Conservation (phyloP, 306 rosid species). For the Cyamopsis tetragonoloba region DNA sequence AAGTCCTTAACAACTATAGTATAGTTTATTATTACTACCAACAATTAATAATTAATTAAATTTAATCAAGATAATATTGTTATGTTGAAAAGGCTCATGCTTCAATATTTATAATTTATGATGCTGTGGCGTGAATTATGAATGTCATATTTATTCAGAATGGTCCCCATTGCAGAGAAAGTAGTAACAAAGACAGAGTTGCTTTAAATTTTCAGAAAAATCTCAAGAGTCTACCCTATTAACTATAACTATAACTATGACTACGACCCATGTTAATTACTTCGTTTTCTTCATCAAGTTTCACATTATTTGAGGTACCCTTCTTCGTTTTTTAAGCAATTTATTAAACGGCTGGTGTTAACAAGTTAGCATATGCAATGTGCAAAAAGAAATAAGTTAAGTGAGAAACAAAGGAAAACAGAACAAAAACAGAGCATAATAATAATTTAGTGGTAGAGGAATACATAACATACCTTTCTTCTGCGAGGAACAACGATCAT, state of each 20-base stretch:
- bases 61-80: too few species aligned
- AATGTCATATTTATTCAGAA: neutral
- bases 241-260: neutral
- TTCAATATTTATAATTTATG: neutral
- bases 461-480: constrained; percentile 44
- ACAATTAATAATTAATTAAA: too few species aligned
- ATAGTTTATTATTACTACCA: neutral
- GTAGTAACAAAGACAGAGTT: neutral
- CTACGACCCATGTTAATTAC: too few species aligned
- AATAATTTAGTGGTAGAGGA: neutral
- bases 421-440: neutral
- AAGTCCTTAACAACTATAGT: neutral
- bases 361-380: too few species aligned
- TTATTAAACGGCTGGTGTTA: too few species aligned
- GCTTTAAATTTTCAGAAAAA: neutral
- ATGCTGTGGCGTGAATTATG: constrained; percentile 20
- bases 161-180: constrained; percentile 15
- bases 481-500: constrained; percentile 86
- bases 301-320: neutral
- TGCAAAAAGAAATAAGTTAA: too few species aligned
- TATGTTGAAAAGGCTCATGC: constrained; percentile 1
- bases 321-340: neutral
- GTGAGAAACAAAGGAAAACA: too few species aligned
- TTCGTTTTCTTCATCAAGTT: neutral
- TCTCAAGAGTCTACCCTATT: neutral